Percentiles rank a stretch among this genome's conserved stretches.
phyloP scores from a whole-genome alignment of 805 yeast genomes.

The Metschnikowia bowlesiae region DNA sequence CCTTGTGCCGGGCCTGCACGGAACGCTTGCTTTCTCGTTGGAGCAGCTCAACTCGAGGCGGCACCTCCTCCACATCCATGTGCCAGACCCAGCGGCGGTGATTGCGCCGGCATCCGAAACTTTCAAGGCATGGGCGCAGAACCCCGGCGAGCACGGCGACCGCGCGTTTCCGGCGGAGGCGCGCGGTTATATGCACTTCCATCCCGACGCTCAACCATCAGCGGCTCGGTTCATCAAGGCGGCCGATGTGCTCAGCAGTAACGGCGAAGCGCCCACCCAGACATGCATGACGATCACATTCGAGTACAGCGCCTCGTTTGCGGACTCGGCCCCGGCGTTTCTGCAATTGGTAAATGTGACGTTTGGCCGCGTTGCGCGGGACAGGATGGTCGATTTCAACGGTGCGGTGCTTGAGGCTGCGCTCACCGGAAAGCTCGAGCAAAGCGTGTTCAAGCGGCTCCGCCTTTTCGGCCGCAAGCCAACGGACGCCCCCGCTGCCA shows the following conservation, averaged over 20 bases:
- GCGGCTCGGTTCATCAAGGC: neutral
- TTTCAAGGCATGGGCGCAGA: conserved; percentile 11
- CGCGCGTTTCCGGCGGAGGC: conserved; percentile 1
- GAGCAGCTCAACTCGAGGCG: conserved; percentile 34
- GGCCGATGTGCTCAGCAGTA: neutral
- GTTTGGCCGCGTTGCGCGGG: conserved; percentile 25
- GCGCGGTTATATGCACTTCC: neutral
- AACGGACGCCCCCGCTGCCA: conserved; percentile 8
- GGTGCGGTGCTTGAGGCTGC: conserved; percentile 24
- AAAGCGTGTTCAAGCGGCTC: conserved; percentile 19
- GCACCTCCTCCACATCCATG: conserved; percentile 34
- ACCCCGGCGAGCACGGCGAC: conserved; percentile 1
- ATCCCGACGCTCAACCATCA: neutral
- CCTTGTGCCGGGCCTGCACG: conserved; percentile 22
- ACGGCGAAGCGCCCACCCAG: neutral
- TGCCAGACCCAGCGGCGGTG: conserved; percentile 39
- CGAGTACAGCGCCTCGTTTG: conserved; percentile 30
- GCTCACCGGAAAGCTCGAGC: conserved; percentile 24
- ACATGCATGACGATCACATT: conserved; percentile 37
- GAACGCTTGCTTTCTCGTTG: conserved; percentile 30
- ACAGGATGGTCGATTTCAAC: conserved; percentile 21
- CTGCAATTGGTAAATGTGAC: conserved; percentile 22
- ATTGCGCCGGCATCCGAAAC: conserved; percentile 24
- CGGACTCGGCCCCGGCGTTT: conserved; percentile 27
- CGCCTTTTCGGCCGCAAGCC: conserved; percentile 21